phyloP scores from a whole-genome alignment of 1,284 basidiomycete genomes.

The Anthracocystis setariae region DNA sequence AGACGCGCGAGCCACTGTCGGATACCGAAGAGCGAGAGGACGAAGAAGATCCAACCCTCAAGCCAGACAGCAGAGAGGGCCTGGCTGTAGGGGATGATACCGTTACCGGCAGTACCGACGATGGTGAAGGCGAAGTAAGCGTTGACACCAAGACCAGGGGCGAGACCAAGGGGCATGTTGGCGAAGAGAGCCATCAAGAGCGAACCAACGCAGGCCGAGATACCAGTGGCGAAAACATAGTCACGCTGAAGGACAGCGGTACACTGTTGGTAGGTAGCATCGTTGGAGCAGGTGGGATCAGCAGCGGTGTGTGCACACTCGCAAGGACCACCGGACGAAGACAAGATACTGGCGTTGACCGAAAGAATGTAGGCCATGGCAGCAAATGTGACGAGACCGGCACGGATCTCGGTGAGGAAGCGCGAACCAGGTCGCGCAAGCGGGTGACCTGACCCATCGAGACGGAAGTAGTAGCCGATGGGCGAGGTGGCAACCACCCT shows the following conservation, averaged over 20 bases:
- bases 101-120: constrained; percentile 82
- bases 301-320: constrained; percentile 72
- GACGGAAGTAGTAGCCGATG: constrained; percentile 82
- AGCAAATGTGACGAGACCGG: constrained; percentile 64
- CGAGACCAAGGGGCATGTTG: constrained; percentile 81
- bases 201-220: constrained; percentile 79
- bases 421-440: constrained; percentile 79
- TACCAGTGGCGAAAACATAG: constrained; percentile 74
- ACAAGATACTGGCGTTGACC: constrained; percentile 74
- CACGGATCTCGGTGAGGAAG: constrained; percentile 70
- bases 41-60: constrained; percentile 82
- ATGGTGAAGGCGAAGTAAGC: constrained; percentile 91
- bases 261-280: constrained; percentile 73
- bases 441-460: constrained; percentile 83
- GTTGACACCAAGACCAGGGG: constrained; percentile 73
- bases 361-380: constrained; percentile 73
- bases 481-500: constrained; percentile 74
- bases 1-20: constrained; percentile 89
- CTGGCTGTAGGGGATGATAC: constrained; percentile 80
- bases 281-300: constrained; percentile 70
- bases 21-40: constrained; percentile 82
- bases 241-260: constrained; percentile 49
- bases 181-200: constrained; percentile 84
- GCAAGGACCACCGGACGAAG: constrained; percentile 82
- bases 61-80: constrained; percentile 83